phyloP scores from a whole-genome alignment of 331 rosid genomes.

The Malus hybrid region DNA sequence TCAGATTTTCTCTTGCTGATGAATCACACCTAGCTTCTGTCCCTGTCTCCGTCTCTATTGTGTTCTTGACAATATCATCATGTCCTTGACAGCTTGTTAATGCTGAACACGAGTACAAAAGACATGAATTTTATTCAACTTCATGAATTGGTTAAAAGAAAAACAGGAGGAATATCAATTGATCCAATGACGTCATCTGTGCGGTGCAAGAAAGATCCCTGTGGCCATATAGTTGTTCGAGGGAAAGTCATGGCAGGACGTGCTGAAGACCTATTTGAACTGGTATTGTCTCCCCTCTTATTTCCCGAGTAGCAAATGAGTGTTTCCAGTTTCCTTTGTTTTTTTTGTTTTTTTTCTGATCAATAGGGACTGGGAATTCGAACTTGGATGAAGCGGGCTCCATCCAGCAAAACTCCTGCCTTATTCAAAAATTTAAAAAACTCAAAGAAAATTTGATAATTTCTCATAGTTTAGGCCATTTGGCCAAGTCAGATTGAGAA shows the following conservation, averaged over 20 bases:
- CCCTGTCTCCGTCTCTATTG: neutral
- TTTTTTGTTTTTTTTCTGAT: neutral
- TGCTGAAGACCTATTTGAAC: slow-evolving; percentile 78
- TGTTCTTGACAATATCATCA: slow-evolving; percentile 15
- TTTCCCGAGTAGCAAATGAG: too few species aligned
- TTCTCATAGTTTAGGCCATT: neutral
- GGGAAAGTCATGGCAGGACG: slow-evolving; percentile 95
- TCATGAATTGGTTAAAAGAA: slow-evolving; percentile 89
- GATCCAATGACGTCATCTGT: slow-evolving; percentile 85
- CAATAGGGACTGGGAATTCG: too few species aligned
- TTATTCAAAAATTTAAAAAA: neutral
- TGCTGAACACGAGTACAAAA: slow-evolving; percentile 97
- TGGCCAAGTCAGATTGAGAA: neutral
- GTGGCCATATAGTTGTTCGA: slow-evolving; percentile 75
- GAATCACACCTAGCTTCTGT: too few species aligned
- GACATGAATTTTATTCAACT: slow-evolving; percentile 89
- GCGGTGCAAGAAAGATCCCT: slow-evolving; percentile 71
- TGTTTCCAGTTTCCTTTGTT: neutral
- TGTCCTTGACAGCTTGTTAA: slow-evolving; percentile 68
- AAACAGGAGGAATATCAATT: slow-evolving; percentile 97
- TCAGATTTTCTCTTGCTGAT: too few species aligned
- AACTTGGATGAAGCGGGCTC: too few species aligned
- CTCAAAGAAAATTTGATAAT: neutral
- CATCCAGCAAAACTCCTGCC: too few species aligned
- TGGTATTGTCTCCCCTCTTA: slow-evolving; percentile 33